phyloP scores from a whole-genome alignment of 2,329 filamentous ascomycete genomes.

The Akanthomyces lecanii region DNA sequence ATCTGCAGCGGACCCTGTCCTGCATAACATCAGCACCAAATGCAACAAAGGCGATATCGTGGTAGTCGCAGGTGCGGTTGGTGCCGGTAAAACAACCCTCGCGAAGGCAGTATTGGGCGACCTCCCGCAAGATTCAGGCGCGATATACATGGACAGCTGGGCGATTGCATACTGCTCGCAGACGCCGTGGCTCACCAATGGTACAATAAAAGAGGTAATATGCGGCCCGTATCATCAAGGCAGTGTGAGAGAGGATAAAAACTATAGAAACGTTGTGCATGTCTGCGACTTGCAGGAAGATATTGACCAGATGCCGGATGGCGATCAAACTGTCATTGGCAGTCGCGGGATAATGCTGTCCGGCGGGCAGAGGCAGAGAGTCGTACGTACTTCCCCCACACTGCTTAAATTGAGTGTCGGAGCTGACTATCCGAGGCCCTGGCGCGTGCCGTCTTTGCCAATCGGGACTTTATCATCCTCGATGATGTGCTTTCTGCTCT shows the following conservation, averaged over 20 bases:
- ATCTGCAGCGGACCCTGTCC: neutral
- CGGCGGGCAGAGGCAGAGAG: conserved; percentile 21
- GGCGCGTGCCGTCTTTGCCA: conserved; percentile 18
- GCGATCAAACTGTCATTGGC: conserved; percentile 17
- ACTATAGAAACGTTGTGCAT: neutral
- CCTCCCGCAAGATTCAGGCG: neutral
- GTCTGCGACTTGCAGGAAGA: conserved; percentile 10
- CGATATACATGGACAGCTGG: neutral
- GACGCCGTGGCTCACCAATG: conserved; percentile 5
- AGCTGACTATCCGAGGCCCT: neutral
- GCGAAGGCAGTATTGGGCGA: conserved; percentile 5
- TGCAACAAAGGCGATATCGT: neutral
- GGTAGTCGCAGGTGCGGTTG: neutral
- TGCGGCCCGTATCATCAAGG: neutral
- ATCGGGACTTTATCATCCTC: conserved; percentile 14
- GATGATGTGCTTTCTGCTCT: conserved; percentile 20
- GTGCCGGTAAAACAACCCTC: neutral
- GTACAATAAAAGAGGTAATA: neutral
- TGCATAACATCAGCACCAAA: neutral
- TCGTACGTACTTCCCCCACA: conserved; percentile 12
- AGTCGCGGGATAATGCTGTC: conserved; percentile 18
- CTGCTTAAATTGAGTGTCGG: too few species aligned
- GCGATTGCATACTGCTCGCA: neutral
- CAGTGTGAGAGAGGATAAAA: neutral
- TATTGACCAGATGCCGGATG: conserved; percentile 14